Base-by-base conservation (phyloP, 2,329 filamentous ascomycete species). In the Cladosporium velox region DNA sequence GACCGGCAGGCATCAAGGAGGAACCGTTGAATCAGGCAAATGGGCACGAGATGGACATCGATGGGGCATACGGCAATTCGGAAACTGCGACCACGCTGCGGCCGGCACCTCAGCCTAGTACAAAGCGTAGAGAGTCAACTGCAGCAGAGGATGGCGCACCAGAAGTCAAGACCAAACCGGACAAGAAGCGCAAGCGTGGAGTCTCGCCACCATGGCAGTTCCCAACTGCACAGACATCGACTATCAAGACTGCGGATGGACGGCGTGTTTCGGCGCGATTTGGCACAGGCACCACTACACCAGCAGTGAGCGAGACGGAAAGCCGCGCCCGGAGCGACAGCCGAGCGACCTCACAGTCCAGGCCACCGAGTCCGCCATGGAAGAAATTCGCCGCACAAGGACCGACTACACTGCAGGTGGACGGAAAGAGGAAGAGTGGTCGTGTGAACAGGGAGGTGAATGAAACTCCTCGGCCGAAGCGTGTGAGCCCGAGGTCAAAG, bases 301-400 rank as follows among this genome's bases (percentile, higher is more conserved):
- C 72, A 11, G 68, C 66, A 26, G 67, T 62, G 12, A 74, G 71
- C 52, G 71, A 74, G 32, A 67, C 64, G 41, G 73, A 74, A 35
- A 68, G 67, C 18, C 66, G 71, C 24, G 65, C 49, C 14, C 67
- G 70, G 7, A 73, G 72, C 59, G 64, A 64, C 44, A 72, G 70
- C 59, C 69, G 71, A 57, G 69, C 70, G 26, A 65, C 54, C 28
- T 70, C 73, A 65, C 69, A 78, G 67, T 77, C 82, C 68, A 78
- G 82, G 79, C 80, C 82, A 63, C 84, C 85, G 67, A 98, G 94
- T 69, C 95, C 95, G 70, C 95, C 95, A 26, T 99, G 95, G 95
- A 98, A 95, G 82, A 91, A 88, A 74, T 86, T 91, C 69, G 86
- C 86, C 67, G 92, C 91, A 49, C 91, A 96, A 32, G 95, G 95